A percentile compares a stretch with the other conserved stretches of the same genome.
These are phyloP conservation scores for Daldinia caldariorum DNA, from an alignment of 495 filamentous ascomycete species.

Conservation along the genomic window DNA sequence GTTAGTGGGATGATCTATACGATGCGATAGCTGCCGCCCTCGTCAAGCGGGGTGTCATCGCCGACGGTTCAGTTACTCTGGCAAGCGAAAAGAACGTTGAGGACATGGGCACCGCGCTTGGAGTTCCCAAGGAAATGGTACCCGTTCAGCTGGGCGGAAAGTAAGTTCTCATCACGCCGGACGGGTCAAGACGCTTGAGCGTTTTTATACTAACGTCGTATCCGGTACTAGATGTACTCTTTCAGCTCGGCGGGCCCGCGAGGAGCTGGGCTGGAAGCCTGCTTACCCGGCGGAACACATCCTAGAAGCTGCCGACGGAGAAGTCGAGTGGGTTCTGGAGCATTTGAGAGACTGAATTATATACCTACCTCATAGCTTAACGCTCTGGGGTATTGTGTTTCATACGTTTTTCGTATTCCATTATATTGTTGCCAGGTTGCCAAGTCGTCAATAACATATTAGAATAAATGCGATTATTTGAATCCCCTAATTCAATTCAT, in stretches of 20 bases:
- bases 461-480: too few relatives aligned
- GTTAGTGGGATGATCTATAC: conserved; percentile 60
- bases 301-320: conserved; percentile 51
- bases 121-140: conserved; percentile 47
- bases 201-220: background rate
- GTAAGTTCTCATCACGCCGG: conserved; percentile 42
- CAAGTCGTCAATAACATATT: too few relatives aligned
- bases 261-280: conserved; percentile 55
- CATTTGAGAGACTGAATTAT: conserved; percentile 10
- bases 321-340: conserved; percentile 53
- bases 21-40: conserved; percentile 52
- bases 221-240: conserved; percentile 49
- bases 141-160: conserved; percentile 52
- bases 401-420: too few relatives aligned
- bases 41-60: conserved; percentile 51
- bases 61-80: conserved; percentile 44
- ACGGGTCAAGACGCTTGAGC: background rate
- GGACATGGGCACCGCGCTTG: conserved; percentile 53
- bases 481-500: too few relatives aligned
- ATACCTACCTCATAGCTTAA: background rate
- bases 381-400: too few relatives aligned
- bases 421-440: too few relatives aligned
- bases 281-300: conserved; percentile 53
- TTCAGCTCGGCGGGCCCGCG: conserved; percentile 49
- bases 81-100: conserved; percentile 50